Evolutionary conservation across 2,329 filamentous ascomycete species (phyloP).

Genomic region (Monosporascus sp.): DNA sequence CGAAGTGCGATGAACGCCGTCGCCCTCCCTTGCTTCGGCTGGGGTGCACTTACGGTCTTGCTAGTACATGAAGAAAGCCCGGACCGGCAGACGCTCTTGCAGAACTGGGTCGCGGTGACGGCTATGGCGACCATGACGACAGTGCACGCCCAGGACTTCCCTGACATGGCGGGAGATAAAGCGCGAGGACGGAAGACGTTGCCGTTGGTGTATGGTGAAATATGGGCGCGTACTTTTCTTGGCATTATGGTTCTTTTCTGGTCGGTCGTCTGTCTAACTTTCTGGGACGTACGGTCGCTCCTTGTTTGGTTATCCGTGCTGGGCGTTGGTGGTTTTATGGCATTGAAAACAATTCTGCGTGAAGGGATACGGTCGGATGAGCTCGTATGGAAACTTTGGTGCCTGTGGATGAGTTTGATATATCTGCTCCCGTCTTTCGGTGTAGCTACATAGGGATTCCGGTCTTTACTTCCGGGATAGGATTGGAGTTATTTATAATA

Average conservation of each 20-base stretch:
- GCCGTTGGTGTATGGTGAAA: constrained; percentile 22
- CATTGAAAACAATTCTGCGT: background rate
- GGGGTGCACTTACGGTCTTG: constrained; percentile 17
- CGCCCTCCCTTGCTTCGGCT: constrained; percentile 23
- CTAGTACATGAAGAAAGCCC: background rate
- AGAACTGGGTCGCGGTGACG: constrained; percentile 17
- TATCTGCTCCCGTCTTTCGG: constrained; percentile 4
- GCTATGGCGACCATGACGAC: constrained; percentile 20
- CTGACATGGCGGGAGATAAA: constrained; percentile 18
- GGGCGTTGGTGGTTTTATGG: background rate
- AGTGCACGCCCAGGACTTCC: constrained; percentile 21
- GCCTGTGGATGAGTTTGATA: constrained; percentile 5
- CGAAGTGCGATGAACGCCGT: constrained; percentile 23
- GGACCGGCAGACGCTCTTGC: background rate
- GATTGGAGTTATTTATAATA: too few species aligned
- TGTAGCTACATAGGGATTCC: too few species aligned
- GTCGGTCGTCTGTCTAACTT: constrained; percentile 2
- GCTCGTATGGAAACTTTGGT: constrained; percentile 7
- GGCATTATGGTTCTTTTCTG: constrained; percentile 2
- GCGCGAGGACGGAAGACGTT: constrained; percentile 20
- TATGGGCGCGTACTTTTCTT: background rate
- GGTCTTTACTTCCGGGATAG: too few species aligned
- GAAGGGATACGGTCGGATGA: constrained; percentile 1
- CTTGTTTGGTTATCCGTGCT: background rate
- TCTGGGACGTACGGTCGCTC: constrained; percentile 4